Conservation (phyloP, 768 basidiomycete genomes). For the Tulasnella calospora region DNA sequence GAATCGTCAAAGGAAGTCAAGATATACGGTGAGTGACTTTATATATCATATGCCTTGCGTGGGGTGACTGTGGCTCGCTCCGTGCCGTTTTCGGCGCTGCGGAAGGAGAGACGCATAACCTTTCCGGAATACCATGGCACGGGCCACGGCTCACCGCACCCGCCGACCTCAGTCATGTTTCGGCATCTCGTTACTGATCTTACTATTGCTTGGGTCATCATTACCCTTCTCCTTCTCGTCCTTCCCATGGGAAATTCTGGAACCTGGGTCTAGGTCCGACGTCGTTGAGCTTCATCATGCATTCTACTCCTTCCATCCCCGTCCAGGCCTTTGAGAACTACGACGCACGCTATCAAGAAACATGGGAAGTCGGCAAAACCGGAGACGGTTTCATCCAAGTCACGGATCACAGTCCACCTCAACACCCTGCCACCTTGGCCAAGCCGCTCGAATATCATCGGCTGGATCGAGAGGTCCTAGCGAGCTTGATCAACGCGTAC, state of each 20-base stretch:
- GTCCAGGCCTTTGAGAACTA: constrained; percentile 81
- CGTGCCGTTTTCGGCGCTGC: constrained; percentile 12
- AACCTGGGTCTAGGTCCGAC: constrained; percentile 66
- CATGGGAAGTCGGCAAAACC: constrained; percentile 74
- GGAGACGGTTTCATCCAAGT: constrained; percentile 88
- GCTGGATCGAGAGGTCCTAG: constrained; percentile 71
- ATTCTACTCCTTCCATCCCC: constrained; percentile 82
- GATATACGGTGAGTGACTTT: constrained; percentile 43
- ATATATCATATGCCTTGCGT: not conserved
- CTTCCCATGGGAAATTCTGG: constrained; percentile 29
- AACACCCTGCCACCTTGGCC: constrained; percentile 38
- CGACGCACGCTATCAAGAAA: constrained; percentile 82
- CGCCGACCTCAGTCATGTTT: constrained; percentile 34
- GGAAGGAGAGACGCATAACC: not conserved
- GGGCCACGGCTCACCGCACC: constrained; percentile 38
- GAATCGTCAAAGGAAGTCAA: constrained; percentile 45
- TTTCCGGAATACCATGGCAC: not conserved
- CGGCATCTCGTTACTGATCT: constrained; percentile 22
- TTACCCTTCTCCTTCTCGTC: constrained; percentile 2
- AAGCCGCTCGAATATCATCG: constrained; percentile 40
- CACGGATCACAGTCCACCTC: constrained; percentile 48
- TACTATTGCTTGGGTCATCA: constrained; percentile 24
- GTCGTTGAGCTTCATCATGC: constrained; percentile 76
- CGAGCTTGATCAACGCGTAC: constrained; percentile 83
- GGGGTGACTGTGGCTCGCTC: not conserved